A percentile compares a stretch with the other conserved stretches of the same genome.
Evolutionary conservation across 306 rosid species (phyloP).

Genomic region (Lagenaria siceraria): DNA sequence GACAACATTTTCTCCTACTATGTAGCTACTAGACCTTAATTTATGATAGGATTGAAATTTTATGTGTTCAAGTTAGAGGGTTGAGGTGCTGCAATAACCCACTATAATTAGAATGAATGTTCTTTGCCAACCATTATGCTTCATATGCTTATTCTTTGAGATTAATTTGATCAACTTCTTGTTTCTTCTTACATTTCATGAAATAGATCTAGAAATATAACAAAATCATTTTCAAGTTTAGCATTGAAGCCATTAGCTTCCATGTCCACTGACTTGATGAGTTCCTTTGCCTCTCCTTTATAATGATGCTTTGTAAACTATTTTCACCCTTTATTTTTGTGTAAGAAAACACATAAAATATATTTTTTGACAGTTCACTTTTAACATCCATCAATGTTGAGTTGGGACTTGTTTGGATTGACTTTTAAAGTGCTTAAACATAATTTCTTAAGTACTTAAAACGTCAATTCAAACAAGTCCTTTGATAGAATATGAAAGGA

Average conservation of each 20-base stretch:
- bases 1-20: neutral
- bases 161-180: neutral
- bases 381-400: no score
- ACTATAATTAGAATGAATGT: neutral
- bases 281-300: neutral
- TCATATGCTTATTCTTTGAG: neutral
- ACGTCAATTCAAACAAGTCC: no score
- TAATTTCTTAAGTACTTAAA: no score
- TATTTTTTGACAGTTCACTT: neutral
- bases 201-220: neutral
- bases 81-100: neutral
- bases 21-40: neutral
- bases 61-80: neutral
- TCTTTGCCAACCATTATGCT: neutral
- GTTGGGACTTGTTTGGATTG: no score
- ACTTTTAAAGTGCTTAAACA: no score
- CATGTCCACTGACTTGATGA: neutral
- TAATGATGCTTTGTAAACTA: neutral
- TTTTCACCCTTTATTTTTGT: neutral
- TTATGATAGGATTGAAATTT: neutral
- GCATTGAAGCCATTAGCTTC: neutral
- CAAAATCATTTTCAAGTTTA: neutral
- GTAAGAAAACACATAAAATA: neutral
- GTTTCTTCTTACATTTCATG: neutral
- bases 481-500: neutral